Evolutionary conservation across 331 rosid species (phyloP).

Genomic region (Malus hybrid): DNA sequence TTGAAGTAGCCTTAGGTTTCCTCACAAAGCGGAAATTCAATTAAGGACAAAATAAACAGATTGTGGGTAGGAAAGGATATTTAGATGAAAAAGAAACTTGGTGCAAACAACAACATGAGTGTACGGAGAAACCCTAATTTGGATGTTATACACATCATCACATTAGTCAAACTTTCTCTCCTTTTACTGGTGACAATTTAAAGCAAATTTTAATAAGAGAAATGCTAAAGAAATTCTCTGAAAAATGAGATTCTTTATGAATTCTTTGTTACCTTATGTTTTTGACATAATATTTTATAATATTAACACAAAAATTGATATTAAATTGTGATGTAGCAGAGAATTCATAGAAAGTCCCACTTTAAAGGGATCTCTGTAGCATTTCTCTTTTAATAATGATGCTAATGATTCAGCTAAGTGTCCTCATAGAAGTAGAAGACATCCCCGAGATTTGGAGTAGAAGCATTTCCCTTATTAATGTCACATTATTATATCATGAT

Average conservation of each 20-base stretch:
- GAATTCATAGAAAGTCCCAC: accelerated
- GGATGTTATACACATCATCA: background rate
- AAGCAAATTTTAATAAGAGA: background rate
- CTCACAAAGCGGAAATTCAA: background rate
- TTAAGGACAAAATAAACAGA: background rate
- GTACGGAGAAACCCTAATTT: background rate
- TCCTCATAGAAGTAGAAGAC: too few relatives aligned
- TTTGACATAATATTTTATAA: too few relatives aligned
- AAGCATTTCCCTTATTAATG: too few relatives aligned
- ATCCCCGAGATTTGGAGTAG: too few relatives aligned
- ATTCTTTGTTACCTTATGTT: too few relatives aligned
- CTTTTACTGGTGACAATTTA: background rate
- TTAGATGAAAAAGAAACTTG: background rate
- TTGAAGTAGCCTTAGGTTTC: background rate
- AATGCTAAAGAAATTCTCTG: too few relatives aligned
- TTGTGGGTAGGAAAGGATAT: background rate
- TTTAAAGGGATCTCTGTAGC: too few relatives aligned
- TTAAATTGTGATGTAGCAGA: accelerated
- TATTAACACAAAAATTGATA: too few relatives aligned
- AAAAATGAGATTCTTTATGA: accelerated
- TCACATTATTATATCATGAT: background rate
- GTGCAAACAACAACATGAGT: background rate
- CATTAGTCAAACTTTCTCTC: background rate
- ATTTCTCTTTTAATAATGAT: background rate
- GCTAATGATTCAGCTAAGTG: background rate